A percentile compares a stretch with the other conserved stretches of the same genome.
Conservation (phyloP, 2,329 filamentous ascomycete genomes). For the Chalaropsis thielavioides region DNA sequence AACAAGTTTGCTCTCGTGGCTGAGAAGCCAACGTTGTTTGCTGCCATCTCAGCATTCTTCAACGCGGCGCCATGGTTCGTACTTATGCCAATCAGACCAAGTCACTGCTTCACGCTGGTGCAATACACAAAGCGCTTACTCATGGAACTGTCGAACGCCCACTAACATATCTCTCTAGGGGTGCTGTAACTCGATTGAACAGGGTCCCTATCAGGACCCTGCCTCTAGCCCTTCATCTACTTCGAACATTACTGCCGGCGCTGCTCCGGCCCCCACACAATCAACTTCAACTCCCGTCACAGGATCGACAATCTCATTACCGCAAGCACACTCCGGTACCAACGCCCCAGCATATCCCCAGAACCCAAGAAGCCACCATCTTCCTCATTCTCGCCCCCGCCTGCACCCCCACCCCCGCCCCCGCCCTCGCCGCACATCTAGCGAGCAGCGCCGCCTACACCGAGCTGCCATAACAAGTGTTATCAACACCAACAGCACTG, state of each 20-base stretch:
- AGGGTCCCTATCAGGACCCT: background rate
- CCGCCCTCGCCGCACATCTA: background rate
- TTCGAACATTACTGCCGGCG: background rate
- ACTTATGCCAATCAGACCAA: background rate
- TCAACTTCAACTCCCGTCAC: background rate
- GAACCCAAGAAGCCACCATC: background rate
- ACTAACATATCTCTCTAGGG: slow-evolving; percentile 7
- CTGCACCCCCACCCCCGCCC: background rate
- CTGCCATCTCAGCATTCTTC: background rate
- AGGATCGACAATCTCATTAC: background rate
- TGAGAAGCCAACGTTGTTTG: background rate
- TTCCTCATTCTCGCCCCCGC: background rate
- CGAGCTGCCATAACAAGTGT: background rate
- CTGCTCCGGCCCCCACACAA: background rate
- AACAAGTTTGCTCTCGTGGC: background rate
- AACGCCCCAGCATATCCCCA: background rate
- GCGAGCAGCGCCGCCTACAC: background rate
- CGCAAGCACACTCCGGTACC: background rate
- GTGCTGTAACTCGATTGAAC: slow-evolving; percentile 5
- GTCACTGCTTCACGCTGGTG: background rate
- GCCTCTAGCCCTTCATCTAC: background rate
- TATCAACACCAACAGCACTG: background rate
- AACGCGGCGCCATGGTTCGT: background rate
- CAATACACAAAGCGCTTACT: background rate
- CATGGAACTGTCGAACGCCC: background rate